Conservation (phyloP, 1,284 basidiomycete species). For the Cryptococcus deneoformans region DNA sequence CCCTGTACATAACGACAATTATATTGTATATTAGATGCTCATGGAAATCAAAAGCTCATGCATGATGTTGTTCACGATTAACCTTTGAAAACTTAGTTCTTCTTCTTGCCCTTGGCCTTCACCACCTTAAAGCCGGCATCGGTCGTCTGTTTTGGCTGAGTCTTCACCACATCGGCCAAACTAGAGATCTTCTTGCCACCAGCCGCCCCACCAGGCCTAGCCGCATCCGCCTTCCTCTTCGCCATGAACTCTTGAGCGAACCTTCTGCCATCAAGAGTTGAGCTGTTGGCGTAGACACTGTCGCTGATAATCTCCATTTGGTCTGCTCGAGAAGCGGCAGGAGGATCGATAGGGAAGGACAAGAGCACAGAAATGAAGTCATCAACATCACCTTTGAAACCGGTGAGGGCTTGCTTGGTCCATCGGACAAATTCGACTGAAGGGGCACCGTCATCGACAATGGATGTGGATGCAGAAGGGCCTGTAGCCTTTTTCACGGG, state of each 20-base stretch:
- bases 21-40: no score
- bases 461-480: no score
- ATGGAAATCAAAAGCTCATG: background rate
- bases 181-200: constrained; percentile 15
- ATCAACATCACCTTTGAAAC: constrained; percentile 81
- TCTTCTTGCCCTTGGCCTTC: constrained; percentile 86
- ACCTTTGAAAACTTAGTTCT: constrained; percentile 12
- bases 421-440: constrained; percentile 88
- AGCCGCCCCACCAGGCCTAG: constrained; percentile 26
- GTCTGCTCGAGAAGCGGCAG: constrained; percentile 55
- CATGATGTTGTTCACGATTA: background rate
- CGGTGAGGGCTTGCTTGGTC: constrained; percentile 83
- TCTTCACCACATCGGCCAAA: constrained; percentile 66
- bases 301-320: constrained; percentile 88
- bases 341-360: constrained; percentile 84
- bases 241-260: constrained; percentile 89
- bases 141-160: constrained; percentile 70
- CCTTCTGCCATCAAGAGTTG: constrained; percentile 88
- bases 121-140: constrained; percentile 90
- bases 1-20: no score
- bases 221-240: constrained; percentile 75
- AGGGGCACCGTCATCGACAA: constrained; percentile 59
- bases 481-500: constrained; percentile 5
- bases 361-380: constrained; percentile 90
- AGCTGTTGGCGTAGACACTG: constrained; percentile 87